These are phyloP conservation scores for Lipomyces orientalis DNA, from an alignment of 805 yeast genomes.

Conservation along the genomic window DNA sequence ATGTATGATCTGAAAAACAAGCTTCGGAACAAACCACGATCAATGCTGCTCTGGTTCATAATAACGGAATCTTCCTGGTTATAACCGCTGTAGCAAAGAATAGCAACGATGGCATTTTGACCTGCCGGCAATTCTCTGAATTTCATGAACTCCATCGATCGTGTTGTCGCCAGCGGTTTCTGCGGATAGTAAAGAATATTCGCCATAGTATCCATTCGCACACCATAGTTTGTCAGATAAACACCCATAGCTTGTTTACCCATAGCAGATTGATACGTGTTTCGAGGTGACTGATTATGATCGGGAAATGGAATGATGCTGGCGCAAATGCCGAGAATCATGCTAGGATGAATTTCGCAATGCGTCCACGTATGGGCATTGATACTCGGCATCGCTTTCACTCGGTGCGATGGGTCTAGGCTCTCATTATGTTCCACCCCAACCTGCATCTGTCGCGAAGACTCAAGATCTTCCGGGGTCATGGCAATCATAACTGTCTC, in stretches of 20 bases:
- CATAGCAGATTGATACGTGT: constrained; percentile 99
- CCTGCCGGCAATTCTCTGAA: constrained; percentile 99
- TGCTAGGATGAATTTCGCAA: constrained; percentile 98
- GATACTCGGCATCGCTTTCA: constrained; percentile 67
- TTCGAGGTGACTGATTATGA: constrained; percentile 99
- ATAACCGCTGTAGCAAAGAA: constrained; percentile 97
- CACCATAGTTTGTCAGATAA: constrained; percentile 89
- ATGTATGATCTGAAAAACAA: constrained; percentile 95
- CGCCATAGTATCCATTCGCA: constrained; percentile 99
- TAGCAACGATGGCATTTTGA: constrained; percentile 97
- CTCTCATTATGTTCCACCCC: constrained; percentile 53
- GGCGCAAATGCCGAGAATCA: constrained; percentile 99
- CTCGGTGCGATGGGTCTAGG: constrained; percentile 80
- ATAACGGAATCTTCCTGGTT: constrained; percentile 99
- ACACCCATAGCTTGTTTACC: constrained; percentile 99
- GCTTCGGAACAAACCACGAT: constrained; percentile 94
- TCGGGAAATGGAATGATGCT: constrained; percentile 99
- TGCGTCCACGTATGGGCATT: constrained; percentile 89
- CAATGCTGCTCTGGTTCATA: constrained; percentile 98
- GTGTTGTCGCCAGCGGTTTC: constrained; percentile 96
- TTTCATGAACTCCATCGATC: constrained; percentile 96
- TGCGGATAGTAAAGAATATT: constrained; percentile 96
- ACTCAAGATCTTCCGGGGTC: constrained; percentile 95
- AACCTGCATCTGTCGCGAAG: constrained; percentile 54
- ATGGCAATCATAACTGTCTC: constrained; percentile 98